Conservation (phyloP, 768 basidiomycete species). For the Pleurotus pulmonarius region DNA sequence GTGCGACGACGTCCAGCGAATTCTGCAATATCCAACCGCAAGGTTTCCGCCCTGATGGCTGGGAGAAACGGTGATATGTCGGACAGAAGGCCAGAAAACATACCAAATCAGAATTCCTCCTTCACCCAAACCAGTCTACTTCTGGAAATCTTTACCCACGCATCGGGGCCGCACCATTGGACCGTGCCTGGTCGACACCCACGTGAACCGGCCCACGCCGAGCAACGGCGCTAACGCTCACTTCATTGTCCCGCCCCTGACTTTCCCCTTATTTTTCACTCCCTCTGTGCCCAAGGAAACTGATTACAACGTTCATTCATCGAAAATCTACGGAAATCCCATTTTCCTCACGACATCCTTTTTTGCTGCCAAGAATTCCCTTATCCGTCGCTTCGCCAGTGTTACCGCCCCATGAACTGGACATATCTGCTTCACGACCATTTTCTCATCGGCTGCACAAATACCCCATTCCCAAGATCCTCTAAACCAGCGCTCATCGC, state of each 20-base stretch:
- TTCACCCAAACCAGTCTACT: conserved; percentile 14
- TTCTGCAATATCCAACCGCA: background rate
- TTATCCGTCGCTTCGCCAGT: background rate
- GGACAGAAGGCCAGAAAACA: conserved; percentile 15
- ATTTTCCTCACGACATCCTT: background rate
- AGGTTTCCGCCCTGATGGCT: background rate
- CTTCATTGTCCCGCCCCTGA: background rate
- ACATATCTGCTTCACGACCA: background rate
- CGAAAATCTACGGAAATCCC: background rate
- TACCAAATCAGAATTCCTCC: conserved; percentile 10
- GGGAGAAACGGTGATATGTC: conserved; percentile 17
- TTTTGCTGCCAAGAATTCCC: background rate
- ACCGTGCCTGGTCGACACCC: conserved; percentile 26
- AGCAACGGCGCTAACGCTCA: background rate
- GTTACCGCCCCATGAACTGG: background rate
- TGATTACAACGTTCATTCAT: background rate
- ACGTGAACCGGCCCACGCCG: conserved; percentile 20
- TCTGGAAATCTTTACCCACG: conserved; percentile 20
- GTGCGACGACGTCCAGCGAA: conserved; percentile 1
- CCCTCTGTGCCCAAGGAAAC: conserved; percentile 14
- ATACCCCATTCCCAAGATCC: background rate
- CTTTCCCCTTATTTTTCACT: background rate
- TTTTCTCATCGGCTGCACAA: background rate
- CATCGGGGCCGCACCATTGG: conserved; percentile 21
- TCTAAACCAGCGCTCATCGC: background rate